Base-by-base conservation (phyloP, 345 rosid genomes). In the Murraya koenigii region DNA sequence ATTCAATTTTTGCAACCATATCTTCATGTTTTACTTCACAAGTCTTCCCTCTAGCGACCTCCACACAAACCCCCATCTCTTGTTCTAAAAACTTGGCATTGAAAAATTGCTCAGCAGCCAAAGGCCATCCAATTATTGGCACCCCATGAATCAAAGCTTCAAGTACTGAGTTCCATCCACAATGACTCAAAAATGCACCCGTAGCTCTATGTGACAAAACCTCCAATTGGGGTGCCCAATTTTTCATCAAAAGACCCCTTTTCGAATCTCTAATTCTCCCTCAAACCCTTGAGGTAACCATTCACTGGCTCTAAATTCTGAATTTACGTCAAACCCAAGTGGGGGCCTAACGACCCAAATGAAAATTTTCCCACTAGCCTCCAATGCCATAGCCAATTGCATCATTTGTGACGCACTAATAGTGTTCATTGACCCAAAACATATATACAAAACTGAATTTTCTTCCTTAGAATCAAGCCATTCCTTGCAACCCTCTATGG, bases 301-400 rank as follows among this genome's bases (percentile, higher is more conserved):
- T 22, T 83, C 72, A 3, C 52, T 17, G n/a, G 78, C 64, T 13
- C 71, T 68, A 56, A 83, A 81, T n/a, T 86, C 83, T 11, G 81
- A 77, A 76, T 83, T 83, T 55, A 77, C 66, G 62, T 86, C 82
- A 36, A 72, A 80, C 9, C 69, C 84, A 2, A 69, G 0, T 1
- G 86, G 86, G 4, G 88, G 82, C 77, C 86, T 72, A 3, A 85
- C 79, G 3, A 85, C 82, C 88, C 86, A 83, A 7, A 82, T 80
- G 47, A 85, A 85, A 54, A 59, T 63, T 7, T 63, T 63, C n/a
- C 67, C 39, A 7, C 39, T 15, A 0, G 67, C n/a, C 67, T 63
- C 67, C 44, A 84, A 77, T 1, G 77, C 82, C 66, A 72, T 35
- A 9, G 82, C 84, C 44, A 84, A 44, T 33, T 84, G 78, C 66